A percentile compares a stretch with the other conserved stretches of the same genome.
Evolutionary conservation across 306 rosid species (phyloP).

Genomic region (Sphenostylis stenocarpa): DNA sequence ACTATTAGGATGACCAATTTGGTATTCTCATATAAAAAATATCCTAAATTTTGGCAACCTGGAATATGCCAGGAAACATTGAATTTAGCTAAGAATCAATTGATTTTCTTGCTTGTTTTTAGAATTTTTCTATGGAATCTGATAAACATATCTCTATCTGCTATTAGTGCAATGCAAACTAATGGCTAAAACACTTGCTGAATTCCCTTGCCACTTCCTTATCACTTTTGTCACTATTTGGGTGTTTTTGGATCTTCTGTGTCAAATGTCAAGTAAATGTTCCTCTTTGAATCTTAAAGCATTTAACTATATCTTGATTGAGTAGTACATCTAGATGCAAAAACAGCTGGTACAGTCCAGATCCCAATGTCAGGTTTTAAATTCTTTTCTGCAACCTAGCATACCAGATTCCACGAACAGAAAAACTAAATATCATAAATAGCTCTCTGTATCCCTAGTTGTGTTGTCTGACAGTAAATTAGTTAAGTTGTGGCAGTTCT

Average conservation of each 20-base stretch:
- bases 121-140: constrained; percentile 5
- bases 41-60: constrained; percentile 11
- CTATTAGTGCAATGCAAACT: not conserved
- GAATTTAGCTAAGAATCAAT: not conserved
- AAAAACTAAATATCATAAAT: not conserved
- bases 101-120: not conserved
- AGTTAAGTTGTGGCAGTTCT: not conserved
- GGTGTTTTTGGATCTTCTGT: constrained; percentile 9
- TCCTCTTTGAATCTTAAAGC: not conserved
- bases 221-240: constrained; percentile 1
- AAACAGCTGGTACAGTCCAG: not conserved
- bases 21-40: not conserved
- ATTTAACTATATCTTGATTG: not conserved
- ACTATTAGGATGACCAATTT: constrained; percentile 13
- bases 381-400: constrained; percentile 11
- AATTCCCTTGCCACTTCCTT: constrained; percentile 9
- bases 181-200: not conserved
- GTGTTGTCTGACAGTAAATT: not conserved
- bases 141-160: constrained; percentile 3
- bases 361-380: not conserved
- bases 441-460: not conserved
- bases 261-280: constrained; percentile 17
- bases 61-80: constrained; percentile 3
- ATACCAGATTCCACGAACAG: not conserved
- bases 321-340: constrained; percentile 2